phyloP scores from a whole-genome alignment of 768 basidiomycete genomes.

The Steccherinum ochraceum region DNA sequence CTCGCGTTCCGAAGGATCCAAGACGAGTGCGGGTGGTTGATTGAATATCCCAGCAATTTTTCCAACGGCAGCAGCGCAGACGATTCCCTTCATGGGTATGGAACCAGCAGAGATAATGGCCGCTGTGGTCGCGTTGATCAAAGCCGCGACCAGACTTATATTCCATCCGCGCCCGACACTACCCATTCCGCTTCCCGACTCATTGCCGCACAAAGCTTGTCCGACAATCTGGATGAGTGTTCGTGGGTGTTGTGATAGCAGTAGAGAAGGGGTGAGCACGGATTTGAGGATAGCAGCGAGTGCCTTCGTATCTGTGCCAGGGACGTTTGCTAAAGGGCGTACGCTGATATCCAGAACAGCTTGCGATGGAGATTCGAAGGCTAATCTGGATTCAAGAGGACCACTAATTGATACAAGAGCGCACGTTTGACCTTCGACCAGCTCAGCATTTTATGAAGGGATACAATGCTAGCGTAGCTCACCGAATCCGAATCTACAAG shows the following conservation, averaged over 20 bases:
- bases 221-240: slow-evolving; percentile 75
- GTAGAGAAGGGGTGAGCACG: slow-evolving; percentile 52
- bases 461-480: slow-evolving; percentile 16
- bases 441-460: neutral
- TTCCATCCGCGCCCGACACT: slow-evolving; percentile 23
- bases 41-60: slow-evolving; percentile 15
- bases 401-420: slow-evolving; percentile 71
- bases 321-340: slow-evolving; percentile 61
- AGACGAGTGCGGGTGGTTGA: slow-evolving; percentile 26
- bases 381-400: slow-evolving; percentile 69
- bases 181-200: slow-evolving; percentile 17
- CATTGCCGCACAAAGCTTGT: slow-evolving; percentile 43
- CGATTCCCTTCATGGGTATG: slow-evolving; percentile 68
- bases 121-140: slow-evolving; percentile 66
- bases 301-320: slow-evolving; percentile 65
- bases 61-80: slow-evolving; percentile 61
- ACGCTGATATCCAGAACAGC: slow-evolving; percentile 71
- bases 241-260: slow-evolving; percentile 64
- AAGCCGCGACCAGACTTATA: slow-evolving; percentile 48
- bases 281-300: slow-evolving; percentile 47
- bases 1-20: slow-evolving; percentile 49
- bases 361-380: slow-evolving; percentile 62
- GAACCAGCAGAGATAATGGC: slow-evolving; percentile 67
- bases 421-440: slow-evolving; percentile 30
- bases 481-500: slow-evolving; percentile 68